phyloP scores from a whole-genome alignment of 192 early-diverging fungal genomes.

The Coemansia sp. region DNA sequence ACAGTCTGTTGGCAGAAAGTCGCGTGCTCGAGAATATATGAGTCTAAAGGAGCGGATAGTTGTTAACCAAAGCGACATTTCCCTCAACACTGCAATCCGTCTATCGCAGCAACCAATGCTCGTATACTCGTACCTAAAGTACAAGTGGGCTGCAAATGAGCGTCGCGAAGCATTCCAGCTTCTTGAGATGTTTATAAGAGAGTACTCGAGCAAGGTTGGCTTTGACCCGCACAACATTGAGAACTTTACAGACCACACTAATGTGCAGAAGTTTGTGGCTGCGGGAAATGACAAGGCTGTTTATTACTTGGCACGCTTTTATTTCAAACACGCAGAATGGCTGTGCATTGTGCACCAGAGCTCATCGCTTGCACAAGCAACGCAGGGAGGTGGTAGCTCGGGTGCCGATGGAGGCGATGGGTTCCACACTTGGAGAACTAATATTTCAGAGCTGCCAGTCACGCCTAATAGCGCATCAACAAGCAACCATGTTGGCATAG shows the following conservation, averaged over 20 bases:
- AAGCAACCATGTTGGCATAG: not conserved
- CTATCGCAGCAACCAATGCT: conserved; percentile 37
- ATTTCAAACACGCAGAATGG: conserved; percentile 94
- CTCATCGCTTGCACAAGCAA: conserved; percentile 13
- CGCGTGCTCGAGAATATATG: conserved; percentile 17
- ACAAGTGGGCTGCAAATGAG: conserved; percentile 34
- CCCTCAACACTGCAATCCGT: conserved; percentile 16
- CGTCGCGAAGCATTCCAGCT: conserved; percentile 61
- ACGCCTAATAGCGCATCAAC: conserved; percentile 1
- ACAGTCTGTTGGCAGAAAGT: not conserved
- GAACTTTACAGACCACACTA: conserved; percentile 17
- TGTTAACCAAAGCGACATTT: not conserved
- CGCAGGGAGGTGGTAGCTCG: conserved; percentile 3
- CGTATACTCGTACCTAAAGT: conserved; percentile 87
- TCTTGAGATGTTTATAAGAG: conserved; percentile 76
- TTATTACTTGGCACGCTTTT: conserved; percentile 69
- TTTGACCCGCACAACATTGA: conserved; percentile 25
- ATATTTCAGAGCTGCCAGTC: conserved; percentile 8
- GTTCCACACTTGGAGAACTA: not conserved
- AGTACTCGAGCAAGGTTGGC: conserved; percentile 50
- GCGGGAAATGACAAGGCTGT: conserved; percentile 17
- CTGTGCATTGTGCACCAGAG: conserved; percentile 52
- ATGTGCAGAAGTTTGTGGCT: not conserved
- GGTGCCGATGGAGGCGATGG: conserved; percentile 2
- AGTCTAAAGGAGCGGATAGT: conserved; percentile 9